Percentiles rank a stretch among this genome's conserved stretches.
These are phyloP conservation scores for Trichophaea hybrida DNA, from an alignment of 2,329 filamentous ascomycete genomes.

Conservation along the genomic window DNA sequence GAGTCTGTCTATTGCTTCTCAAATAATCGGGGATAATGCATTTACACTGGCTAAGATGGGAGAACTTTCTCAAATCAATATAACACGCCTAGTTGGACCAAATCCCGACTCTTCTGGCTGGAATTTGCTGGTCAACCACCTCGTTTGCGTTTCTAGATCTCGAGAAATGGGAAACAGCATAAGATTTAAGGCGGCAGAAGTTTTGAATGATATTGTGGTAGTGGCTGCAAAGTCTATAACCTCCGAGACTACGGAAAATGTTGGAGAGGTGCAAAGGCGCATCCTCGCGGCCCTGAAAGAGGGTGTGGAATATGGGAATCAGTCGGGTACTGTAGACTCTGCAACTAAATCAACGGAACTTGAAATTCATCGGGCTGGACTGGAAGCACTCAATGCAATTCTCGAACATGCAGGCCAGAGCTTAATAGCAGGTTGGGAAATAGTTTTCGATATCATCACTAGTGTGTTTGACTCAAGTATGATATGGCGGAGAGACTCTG, in stretches of 20 bases:
- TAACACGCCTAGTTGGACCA: slow-evolving; percentile 56
- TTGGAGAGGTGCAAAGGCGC: slow-evolving; percentile 29
- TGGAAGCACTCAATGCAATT: slow-evolving; percentile 67
- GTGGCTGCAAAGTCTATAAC: slow-evolving; percentile 32
- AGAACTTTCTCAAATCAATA: slow-evolving; percentile 58
- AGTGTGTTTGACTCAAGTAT: slow-evolving; percentile 53
- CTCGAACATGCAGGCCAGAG: slow-evolving; percentile 81
- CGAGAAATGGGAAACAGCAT: slow-evolving; percentile 33
- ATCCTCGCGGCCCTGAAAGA: slow-evolving; percentile 33
- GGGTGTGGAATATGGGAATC: slow-evolving; percentile 31
- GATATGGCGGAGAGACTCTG: slow-evolving; percentile 32
- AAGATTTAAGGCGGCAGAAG: slow-evolving; percentile 37
- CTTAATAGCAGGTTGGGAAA: slow-evolving; percentile 68
- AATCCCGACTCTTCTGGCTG: slow-evolving; percentile 59
- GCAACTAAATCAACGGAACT: slow-evolving; percentile 56
- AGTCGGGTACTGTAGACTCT: slow-evolving; percentile 50
- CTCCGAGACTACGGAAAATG: slow-evolving; percentile 31
- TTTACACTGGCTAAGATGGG: slow-evolving; percentile 60
- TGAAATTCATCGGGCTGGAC: slow-evolving; percentile 63
- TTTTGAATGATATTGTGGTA: slow-evolving; percentile 36
- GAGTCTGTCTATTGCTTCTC: slow-evolving; percentile 27
- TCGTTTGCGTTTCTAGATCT: slow-evolving; percentile 37
- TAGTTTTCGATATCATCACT: slow-evolving; percentile 70
- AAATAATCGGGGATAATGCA: slow-evolving; percentile 38
- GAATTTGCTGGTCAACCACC: slow-evolving; percentile 46